Percentiles rank a stretch among this genome's conserved stretches.
phyloP scores from a whole-genome alignment of 257 asterid species.

The Solanum acaule region DNA sequence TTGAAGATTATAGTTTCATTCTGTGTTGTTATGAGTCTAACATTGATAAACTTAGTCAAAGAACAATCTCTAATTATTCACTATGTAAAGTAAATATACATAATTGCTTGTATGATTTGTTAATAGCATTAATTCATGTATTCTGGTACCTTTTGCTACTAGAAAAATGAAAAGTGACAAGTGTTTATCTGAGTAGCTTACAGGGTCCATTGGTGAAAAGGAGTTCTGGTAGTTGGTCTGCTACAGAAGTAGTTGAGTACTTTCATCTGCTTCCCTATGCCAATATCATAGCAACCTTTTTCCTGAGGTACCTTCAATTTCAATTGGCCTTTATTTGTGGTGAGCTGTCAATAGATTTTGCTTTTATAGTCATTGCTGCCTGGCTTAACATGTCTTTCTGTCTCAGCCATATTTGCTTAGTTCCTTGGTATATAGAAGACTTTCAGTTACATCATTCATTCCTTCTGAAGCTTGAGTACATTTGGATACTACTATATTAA shows the following conservation, averaged over 20 bases:
- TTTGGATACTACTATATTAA: neutral
- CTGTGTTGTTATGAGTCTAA: neutral
- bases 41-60: neutral
- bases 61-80: neutral
- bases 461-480: neutral
- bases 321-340: neutral
- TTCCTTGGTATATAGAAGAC: neutral
- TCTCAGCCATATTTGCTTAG: neutral
- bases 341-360: neutral
- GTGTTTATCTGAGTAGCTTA: constrained; percentile 29
- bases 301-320: constrained; percentile 29
- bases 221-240: constrained; percentile 22
- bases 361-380: neutral
- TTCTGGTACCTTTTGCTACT: neutral
- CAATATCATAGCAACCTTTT: constrained; percentile 36
- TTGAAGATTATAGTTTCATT: neutral
- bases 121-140: neutral
- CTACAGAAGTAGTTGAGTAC: constrained; percentile 29
- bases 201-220: constrained; percentile 46
- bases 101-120: neutral
- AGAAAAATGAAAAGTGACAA: neutral
- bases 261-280: constrained; percentile 58
- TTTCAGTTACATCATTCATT: neutral
- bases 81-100: neutral
- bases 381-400: neutral